phyloP scores from a whole-genome alignment of 2,329 filamentous ascomycete genomes.

The Fusarium udum region DNA sequence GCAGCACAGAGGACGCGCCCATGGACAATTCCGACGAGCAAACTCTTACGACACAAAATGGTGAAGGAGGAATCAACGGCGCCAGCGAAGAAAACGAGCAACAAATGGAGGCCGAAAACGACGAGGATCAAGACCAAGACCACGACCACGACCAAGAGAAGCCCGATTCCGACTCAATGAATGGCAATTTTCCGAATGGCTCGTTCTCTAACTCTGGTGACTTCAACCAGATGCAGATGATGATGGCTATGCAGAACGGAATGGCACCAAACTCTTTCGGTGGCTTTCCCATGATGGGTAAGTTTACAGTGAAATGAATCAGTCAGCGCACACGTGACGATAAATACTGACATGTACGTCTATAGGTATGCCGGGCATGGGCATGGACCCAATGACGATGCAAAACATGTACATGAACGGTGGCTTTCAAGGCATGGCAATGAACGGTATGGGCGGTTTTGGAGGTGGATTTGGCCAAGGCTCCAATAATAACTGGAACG shows the following conservation, averaged over 20 bases:
- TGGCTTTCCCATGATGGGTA: constrained; percentile 87
- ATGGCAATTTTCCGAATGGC: constrained; percentile 65
- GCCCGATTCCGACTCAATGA: constrained; percentile 51
- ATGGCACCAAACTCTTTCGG: constrained; percentile 66
- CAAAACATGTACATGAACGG: constrained; percentile 83
- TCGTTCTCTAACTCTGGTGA: constrained; percentile 69
- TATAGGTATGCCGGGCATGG: constrained; percentile 81
- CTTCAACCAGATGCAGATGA: constrained; percentile 82
- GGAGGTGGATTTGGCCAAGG: constrained; percentile 69
- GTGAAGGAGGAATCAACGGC: constrained; percentile 36
- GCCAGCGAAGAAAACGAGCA: constrained; percentile 35
- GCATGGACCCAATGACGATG: constrained; percentile 83
- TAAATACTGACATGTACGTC: constrained; percentile 43
- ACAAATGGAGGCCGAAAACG: constrained; percentile 45
- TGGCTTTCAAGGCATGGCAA: constrained; percentile 81
- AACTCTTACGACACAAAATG: constrained; percentile 26
- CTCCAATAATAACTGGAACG: constrained; percentile 82
- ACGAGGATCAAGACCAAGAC: constrained; percentile 38
- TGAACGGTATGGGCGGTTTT: constrained; percentile 80
- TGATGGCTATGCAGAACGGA: constrained; percentile 80
- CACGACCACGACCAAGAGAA: constrained; percentile 40
- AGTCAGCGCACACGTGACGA: not conserved
- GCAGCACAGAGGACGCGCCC: constrained; percentile 23
- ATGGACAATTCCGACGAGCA: constrained; percentile 35
- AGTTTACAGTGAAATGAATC: constrained; percentile 50